These are phyloP conservation scores for Lactarius trivialis DNA, from an alignment of 768 basidiomycete species.

Conservation along the genomic window DNA sequence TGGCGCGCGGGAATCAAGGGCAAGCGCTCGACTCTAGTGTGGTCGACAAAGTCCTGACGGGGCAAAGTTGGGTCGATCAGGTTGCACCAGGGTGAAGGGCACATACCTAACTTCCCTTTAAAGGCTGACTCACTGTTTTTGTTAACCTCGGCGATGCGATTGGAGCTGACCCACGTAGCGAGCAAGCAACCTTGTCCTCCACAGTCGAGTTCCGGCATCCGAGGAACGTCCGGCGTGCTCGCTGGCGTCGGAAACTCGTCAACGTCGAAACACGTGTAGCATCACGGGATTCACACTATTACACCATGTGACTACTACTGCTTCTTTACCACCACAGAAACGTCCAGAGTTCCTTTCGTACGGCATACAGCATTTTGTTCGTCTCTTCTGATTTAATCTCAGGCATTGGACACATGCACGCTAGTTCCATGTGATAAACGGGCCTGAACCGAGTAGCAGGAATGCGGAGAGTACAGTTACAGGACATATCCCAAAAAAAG, in stretches of 20 bases:
- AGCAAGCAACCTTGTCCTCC: neutral
- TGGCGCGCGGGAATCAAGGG: neutral
- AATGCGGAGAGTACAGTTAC: neutral
- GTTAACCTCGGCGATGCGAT: neutral
- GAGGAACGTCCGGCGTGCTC: slow-evolving; percentile 1
- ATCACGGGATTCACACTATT: neutral
- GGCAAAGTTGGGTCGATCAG: neutral
- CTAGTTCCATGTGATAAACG: neutral
- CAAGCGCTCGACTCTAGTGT: neutral
- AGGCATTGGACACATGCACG: neutral
- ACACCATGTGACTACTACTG: slow-evolving; percentile 6
- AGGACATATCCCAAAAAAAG: neutral
- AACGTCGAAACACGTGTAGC: slow-evolving; percentile 21
- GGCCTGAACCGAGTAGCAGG: neutral
- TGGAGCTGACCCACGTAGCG: neutral
- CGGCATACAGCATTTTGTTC: too few species aligned
- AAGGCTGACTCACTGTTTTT: neutral
- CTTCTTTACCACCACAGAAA: neutral
- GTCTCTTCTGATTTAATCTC: too few species aligned
- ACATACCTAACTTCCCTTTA: slow-evolving; percentile 5
- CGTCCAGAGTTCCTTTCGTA: too few species aligned
- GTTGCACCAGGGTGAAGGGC: slow-evolving; percentile 10
- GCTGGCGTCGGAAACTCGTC: neutral
- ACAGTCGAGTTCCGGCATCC: neutral
- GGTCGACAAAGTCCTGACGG: neutral